Evolutionary conservation across 495 filamentous ascomycete species (phyloP).

Genomic region (Lophium mytilinum): DNA sequence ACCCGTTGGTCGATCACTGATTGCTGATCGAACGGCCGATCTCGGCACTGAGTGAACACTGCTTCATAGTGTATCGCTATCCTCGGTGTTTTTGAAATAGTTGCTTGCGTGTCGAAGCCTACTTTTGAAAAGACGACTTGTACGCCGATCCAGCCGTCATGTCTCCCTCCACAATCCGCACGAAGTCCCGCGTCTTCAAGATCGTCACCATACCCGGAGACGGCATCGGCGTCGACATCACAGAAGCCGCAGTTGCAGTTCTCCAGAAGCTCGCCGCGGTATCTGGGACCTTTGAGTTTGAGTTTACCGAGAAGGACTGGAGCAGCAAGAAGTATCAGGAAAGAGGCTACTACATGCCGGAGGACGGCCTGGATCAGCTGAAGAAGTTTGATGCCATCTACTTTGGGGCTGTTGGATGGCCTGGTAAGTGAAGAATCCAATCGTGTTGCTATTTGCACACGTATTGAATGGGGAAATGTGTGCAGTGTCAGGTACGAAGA

Average conservation of each 20-base stretch:
- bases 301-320: conserved; percentile 35
- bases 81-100: no score
- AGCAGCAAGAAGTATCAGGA: conserved; percentile 28
- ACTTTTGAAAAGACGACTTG: no score
- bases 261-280: conserved; percentile 28
- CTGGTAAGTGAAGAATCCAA: conserved; percentile 9
- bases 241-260: conserved; percentile 31
- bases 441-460: no score
- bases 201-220: conserved; percentile 38
- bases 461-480: neutral
- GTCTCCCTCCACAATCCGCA: conserved; percentile 9
- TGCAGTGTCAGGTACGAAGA: neutral
- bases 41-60: no score
- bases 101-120: no score
- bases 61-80: no score
- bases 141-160: no score
- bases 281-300: conserved; percentile 29
- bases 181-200: conserved; percentile 25
- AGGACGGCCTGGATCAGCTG: conserved; percentile 31
- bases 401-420: conserved; percentile 37
- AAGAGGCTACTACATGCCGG: conserved; percentile 33
- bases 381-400: conserved; percentile 35
- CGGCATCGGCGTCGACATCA: conserved; percentile 37
- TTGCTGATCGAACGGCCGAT: no score
- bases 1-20: no score